Percentiles rank a stretch among this genome's conserved stretches.
Evolutionary conservation across 1,284 basidiomycete species (phyloP).

Genomic region (Moniliella sp.): DNA sequence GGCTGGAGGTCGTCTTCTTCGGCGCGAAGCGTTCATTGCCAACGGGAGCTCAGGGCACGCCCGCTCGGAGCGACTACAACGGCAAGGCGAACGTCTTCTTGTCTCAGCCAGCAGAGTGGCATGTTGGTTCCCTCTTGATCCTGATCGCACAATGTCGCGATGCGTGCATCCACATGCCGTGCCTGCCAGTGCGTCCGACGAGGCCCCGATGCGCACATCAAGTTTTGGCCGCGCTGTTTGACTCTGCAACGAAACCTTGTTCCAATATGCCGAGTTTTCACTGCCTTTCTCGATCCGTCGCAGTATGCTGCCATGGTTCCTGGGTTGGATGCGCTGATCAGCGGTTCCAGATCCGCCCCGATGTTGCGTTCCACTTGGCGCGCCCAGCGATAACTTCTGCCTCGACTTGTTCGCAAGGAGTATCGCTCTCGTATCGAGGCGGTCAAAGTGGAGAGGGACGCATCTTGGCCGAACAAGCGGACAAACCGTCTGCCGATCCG

Average conservation of each 20-base stretch:
- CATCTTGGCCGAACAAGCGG: too few relatives aligned
- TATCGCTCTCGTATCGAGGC: too few relatives aligned
- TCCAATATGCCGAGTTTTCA: constrained; percentile 31
- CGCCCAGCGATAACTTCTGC: constrained; percentile 19
- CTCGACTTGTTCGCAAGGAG: too few relatives aligned
- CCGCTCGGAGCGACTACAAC: constrained; percentile 8
- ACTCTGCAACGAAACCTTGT: constrained; percentile 22
- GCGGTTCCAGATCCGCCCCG: constrained; percentile 23
- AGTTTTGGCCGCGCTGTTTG: constrained; percentile 10
- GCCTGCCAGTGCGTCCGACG: constrained; percentile 24
- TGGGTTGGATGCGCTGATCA: constrained; percentile 9
- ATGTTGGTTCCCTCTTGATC: constrained; percentile 19
- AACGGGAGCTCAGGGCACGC: constrained; percentile 13
- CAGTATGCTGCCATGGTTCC: constrained; percentile 19
- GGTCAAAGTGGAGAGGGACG: too few relatives aligned
- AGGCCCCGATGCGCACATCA: constrained; percentile 16
- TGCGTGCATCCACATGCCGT: constrained; percentile 25
- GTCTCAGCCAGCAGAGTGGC: constrained; percentile 6
- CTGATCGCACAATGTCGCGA: constrained; percentile 11
- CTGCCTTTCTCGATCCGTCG: constrained; percentile 12
- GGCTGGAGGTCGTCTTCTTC: constrained; percentile 65
- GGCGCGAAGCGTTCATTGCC: constrained; percentile 60
- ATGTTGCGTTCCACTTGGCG: constrained; percentile 25
- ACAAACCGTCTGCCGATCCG: too few relatives aligned
- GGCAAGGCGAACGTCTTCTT: constrained; percentile 19